Evolutionary conservation across 495 filamentous ascomycete genomes (phyloP).

Genomic region (Penicillium canescens): DNA sequence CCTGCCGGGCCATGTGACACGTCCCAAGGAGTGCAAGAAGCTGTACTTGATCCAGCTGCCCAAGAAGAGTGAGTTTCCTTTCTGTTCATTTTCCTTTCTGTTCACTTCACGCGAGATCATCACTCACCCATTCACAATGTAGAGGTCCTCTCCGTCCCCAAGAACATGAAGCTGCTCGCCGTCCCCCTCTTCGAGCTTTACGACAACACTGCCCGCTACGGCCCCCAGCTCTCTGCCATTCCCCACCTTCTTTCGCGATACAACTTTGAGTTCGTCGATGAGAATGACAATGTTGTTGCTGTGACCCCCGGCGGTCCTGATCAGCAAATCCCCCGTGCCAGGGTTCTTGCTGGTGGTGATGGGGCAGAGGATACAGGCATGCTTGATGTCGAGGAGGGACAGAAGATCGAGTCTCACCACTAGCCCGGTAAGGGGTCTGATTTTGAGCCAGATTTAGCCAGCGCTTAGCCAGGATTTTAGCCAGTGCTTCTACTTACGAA

Average conservation of each 20-base stretch:
- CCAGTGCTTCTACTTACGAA: too few species aligned
- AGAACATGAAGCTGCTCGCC: conserved; percentile 99
- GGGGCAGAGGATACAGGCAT: conserved; percentile 43
- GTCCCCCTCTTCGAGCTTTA: conserved; percentile 97
- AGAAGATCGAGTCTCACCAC: conserved; percentile 22
- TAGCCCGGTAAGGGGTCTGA: neutral
- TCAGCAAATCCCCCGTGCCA: conserved; percentile 54
- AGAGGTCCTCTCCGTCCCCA: conserved; percentile 97
- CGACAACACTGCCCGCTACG: conserved; percentile 93
- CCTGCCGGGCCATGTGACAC: conserved; percentile 89
- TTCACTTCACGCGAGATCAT: neutral
- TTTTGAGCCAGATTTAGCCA: neutral
- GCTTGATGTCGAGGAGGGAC: conserved; percentile 33
- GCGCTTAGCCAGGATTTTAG: too few species aligned
- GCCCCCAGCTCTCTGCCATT: conserved; percentile 93
- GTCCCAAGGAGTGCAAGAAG: conserved; percentile 99
- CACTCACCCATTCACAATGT: conserved; percentile 15
- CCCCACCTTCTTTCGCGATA: conserved; percentile 91
- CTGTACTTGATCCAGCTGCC: conserved; percentile 95
- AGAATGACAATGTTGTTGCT: conserved; percentile 84
- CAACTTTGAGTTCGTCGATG: conserved; percentile 98
- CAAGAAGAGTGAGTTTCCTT: conserved; percentile 69
- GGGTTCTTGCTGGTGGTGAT: conserved; percentile 72
- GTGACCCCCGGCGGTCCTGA: conserved; percentile 69
- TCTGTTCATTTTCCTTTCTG: neutral